Evolutionary conservation across 495 filamentous ascomycete genomes (phyloP).

Genomic region (Annulohypoxylon nitens): DNA sequence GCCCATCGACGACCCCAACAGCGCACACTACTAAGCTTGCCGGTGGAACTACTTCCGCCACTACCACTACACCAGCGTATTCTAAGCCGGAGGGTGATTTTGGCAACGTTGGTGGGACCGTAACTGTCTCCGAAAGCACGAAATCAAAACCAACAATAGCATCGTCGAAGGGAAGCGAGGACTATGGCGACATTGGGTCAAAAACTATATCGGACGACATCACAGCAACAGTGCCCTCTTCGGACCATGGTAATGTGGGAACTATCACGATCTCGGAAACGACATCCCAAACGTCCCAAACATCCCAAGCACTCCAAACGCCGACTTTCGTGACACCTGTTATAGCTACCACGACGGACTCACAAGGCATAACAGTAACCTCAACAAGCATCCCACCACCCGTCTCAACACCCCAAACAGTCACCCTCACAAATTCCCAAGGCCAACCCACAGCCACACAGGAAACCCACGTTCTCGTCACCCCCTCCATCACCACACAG

Average conservation of each 20-base stretch:
- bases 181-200: constrained; percentile 34
- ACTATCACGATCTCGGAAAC: constrained; percentile 27
- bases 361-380: constrained; percentile 43
- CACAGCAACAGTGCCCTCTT: background rate
- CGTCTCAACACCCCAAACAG: constrained; percentile 46
- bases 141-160: background rate
- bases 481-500: constrained; percentile 34
- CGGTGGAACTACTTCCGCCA: background rate
- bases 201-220: constrained; percentile 17
- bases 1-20: constrained; percentile 5
- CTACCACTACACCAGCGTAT: constrained; percentile 9
- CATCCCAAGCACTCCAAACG: constrained; percentile 23
- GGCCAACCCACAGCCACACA: constrained; percentile 49
- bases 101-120: constrained; percentile 18
- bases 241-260: constrained; percentile 36
- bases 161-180: background rate
- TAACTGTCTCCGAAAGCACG: constrained; percentile 27
- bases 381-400: constrained; percentile 46
- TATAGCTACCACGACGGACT: constrained; percentile 42
- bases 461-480: constrained; percentile 41
- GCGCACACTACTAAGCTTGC: background rate
- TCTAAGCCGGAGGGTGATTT: constrained; percentile 27
- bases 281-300: constrained; percentile 14
- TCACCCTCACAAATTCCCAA: constrained; percentile 41
- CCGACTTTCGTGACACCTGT: constrained; percentile 41